Evolutionary conservation across 2,329 filamentous ascomycete species (phyloP), one percentile per base, ranked within the genome.

Genomic region (Fusarium pseudoanthophilum): DNA sequence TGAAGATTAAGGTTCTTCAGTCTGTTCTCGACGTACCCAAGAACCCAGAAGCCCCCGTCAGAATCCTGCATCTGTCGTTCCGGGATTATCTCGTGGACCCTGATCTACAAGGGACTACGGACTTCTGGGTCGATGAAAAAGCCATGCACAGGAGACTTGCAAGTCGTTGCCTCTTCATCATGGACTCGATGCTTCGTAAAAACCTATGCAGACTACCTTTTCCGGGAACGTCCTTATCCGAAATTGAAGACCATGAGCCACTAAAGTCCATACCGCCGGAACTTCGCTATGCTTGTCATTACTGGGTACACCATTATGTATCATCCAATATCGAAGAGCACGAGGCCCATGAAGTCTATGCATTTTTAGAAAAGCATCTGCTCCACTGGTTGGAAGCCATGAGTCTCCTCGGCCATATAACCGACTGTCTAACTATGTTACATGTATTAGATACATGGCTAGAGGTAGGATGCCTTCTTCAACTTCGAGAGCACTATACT

Each of bases 281-380:
- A 16, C 13, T 71, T 7, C 39, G 63, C 15, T 71, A 71, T 9
- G 66, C 66, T 11, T 70, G 61, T 0, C 28, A 46, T 4, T 43
- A 63, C 2, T 86, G 82, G 83, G 73, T 78, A 4, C 66, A 80
- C 24, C 83, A 85, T 24, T 28, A 3, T 1, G 0, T 34, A 1
- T 46, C 10, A 4, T 24, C 28, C 1, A 16, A 15, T 5, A 9
- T 0, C 0, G 3, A 0, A 15, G 13, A 15, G 4, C 7, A 6
- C 6, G 2, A 26, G 3, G 0, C 2, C 11, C 1, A 21, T 11
- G 9, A 43, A 3, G 4, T 34, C 0, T 34, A 34, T 30, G 0
- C 3, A 0, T n/a, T 46, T 0, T 46, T 58, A 2, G 21, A 36
- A 30, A n/a, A 13, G 14, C 40, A 58, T 1, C 7, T 58, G 0